Conservation (phyloP, 257 asterid species). For the Jacaranda mimosifolia region DNA sequence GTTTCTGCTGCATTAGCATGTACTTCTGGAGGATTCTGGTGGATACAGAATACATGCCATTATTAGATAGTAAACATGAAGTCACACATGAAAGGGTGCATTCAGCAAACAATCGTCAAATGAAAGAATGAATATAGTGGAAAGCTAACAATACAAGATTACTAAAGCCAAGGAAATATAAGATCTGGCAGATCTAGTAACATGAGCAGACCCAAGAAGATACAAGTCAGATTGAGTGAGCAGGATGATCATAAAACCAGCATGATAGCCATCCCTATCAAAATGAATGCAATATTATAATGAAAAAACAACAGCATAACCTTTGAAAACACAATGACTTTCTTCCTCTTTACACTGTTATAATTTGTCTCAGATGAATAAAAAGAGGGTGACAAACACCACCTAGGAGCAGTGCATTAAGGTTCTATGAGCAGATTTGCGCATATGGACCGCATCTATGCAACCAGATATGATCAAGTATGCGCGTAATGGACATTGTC, state of each 20-base stretch:
- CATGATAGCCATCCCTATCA: too few relatives aligned
- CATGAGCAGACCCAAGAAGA: too few relatives aligned
- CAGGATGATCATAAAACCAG: too few relatives aligned
- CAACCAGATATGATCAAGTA: not conserved
- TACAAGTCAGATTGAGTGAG: too few relatives aligned
- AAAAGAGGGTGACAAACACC: not conserved
- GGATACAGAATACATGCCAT: conserved; percentile 26
- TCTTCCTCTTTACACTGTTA: too few relatives aligned
- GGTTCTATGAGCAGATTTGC: not conserved
- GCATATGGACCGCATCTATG: too few relatives aligned
- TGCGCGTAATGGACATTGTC: not conserved
- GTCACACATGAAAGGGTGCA: conserved; percentile 22
- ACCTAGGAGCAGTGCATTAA: not conserved
- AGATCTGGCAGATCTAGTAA: too few relatives aligned
- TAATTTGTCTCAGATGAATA: too few relatives aligned
- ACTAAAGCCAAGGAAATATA: conserved; percentile 17
- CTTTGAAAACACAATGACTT: too few relatives aligned
- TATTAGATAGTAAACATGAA: conserved; percentile 31
- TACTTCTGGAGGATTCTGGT: conserved; percentile 92
- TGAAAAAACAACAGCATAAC: too few relatives aligned
- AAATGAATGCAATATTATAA: too few relatives aligned
- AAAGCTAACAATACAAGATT: conserved; percentile 29
- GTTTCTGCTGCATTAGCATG: conserved; percentile 98
- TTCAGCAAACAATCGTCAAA: conserved; percentile 34
- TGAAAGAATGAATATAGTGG: conserved; percentile 20